Percentiles rank a stretch among this genome's conserved stretches.
Conservation (phyloP, 1,139 yeast genomes). For the Sugiyamaella sp. region DNA sequence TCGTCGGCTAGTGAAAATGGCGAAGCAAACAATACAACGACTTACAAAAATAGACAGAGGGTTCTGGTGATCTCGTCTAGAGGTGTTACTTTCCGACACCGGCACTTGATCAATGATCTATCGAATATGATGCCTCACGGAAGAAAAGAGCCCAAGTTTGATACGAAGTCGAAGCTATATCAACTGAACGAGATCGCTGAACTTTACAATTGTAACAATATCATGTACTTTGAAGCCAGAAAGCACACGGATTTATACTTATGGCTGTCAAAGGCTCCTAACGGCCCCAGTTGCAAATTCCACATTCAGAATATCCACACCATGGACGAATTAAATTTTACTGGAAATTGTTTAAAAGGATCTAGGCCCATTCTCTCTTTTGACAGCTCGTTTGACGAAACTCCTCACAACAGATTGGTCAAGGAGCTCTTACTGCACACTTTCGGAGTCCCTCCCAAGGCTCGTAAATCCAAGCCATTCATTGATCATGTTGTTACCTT, state of each 20-base stretch:
- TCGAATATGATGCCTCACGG: constrained; percentile 86
- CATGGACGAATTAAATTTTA: constrained; percentile 91
- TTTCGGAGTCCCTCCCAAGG: constrained; percentile 95
- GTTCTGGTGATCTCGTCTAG: constrained; percentile 88
- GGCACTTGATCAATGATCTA: constrained; percentile 88
- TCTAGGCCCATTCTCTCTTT: constrained; percentile 94
- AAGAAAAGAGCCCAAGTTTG: constrained; percentile 94
- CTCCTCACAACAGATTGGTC: constrained; percentile 68
- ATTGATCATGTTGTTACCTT: constrained; percentile 94
- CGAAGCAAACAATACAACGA: constrained; percentile 45
- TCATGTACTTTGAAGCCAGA: constrained; percentile 92
- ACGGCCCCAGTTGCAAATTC: constrained; percentile 95
- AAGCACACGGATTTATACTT: constrained; percentile 94
- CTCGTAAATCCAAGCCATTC: constrained; percentile 94
- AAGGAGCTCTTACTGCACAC: constrained; percentile 85
- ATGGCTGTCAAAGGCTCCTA: constrained; percentile 96
- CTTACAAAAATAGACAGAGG: constrained; percentile 44
- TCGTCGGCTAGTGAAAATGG: constrained; percentile 38
- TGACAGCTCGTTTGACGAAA: constrained; percentile 70
- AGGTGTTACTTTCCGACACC: constrained; percentile 90
- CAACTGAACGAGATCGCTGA: constrained; percentile 96
- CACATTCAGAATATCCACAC: constrained; percentile 95
- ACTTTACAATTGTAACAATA: constrained; percentile 93
- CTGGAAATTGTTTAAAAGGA: constrained; percentile 95
- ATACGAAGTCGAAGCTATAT: constrained; percentile 84